These are phyloP conservation scores for Trametes elegans DNA, from an alignment of 768 basidiomycete genomes.

Conservation along the genomic window DNA sequence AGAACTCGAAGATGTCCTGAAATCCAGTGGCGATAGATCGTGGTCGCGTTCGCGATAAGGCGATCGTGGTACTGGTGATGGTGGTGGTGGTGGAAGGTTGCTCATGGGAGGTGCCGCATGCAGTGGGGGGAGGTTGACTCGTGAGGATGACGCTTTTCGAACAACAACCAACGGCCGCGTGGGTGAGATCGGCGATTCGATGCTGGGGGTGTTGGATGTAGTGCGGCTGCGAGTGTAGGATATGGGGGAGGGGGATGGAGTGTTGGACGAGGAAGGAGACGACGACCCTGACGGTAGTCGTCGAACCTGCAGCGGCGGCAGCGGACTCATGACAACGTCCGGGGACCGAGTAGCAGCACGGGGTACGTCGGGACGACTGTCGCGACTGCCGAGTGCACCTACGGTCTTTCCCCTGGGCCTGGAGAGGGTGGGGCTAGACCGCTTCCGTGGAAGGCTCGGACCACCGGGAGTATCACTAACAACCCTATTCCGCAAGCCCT, in stretches of 20 bases:
- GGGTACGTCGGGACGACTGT: constrained; percentile 4
- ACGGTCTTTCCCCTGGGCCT: constrained; percentile 27
- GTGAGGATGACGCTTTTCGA: constrained; percentile 27
- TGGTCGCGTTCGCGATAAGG: constrained; percentile 15
- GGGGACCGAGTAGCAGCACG: neutral
- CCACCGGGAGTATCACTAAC: constrained; percentile 10
- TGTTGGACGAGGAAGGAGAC: constrained; percentile 15
- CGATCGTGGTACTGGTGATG: constrained; percentile 17
- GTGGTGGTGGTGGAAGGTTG: constrained; percentile 26
- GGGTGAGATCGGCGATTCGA: constrained; percentile 14
- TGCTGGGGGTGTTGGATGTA: constrained; percentile 10
- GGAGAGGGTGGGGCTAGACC: constrained; percentile 6
- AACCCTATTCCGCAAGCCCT: constrained; percentile 9
- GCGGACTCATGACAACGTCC: neutral
- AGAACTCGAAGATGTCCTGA: constrained; percentile 26
- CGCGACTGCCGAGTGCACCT: constrained; percentile 5
- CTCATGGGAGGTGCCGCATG: constrained; percentile 24
- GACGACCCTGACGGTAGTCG: constrained; percentile 24
- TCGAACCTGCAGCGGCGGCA: constrained; percentile 18
- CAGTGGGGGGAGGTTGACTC: constrained; percentile 24
- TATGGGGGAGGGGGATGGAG: constrained; percentile 18
- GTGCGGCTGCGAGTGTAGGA: constrained; percentile 17
- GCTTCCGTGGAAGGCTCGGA: neutral
- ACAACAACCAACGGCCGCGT: constrained; percentile 25
- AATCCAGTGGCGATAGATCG: constrained; percentile 19